Conservation (phyloP, 1,139 yeast species). For the Kurtzmaniella quercitrusa region DNA sequence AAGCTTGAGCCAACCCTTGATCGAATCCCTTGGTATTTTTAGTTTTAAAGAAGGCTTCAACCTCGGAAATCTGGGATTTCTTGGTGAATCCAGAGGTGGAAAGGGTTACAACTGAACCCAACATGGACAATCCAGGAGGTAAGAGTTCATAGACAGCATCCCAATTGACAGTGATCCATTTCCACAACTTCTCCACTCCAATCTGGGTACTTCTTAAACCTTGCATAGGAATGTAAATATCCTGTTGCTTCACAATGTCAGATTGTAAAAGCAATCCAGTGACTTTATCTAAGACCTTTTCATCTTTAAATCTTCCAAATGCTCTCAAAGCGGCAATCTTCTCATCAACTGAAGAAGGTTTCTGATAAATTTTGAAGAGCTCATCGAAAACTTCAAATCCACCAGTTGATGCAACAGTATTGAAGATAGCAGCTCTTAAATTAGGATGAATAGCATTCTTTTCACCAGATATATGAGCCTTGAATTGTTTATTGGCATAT, state of each 20-base stretch:
- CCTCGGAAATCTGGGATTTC: constrained; percentile 51
- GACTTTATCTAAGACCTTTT: constrained; percentile 55
- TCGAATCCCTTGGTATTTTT: constrained; percentile 72
- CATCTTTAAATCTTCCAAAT: constrained; percentile 66
- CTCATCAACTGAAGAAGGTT: constrained; percentile 68
- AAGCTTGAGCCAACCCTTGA: constrained; percentile 66
- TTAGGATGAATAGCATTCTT: constrained; percentile 75
- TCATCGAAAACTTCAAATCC: constrained; percentile 60
- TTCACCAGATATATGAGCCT: constrained; percentile 60
- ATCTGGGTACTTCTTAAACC: constrained; percentile 60
- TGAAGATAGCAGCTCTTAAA: constrained; percentile 68
- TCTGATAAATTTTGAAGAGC: constrained; percentile 58
- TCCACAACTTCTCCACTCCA: constrained; percentile 68
- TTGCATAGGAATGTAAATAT: constrained; percentile 71
- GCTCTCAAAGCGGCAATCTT: constrained; percentile 71
- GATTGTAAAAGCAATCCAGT: constrained; percentile 61
- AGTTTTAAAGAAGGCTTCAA: constrained; percentile 53
- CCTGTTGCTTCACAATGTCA: constrained; percentile 72
- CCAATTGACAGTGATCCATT: constrained; percentile 79
- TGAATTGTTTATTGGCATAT: constrained; percentile 55
- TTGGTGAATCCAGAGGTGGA: constrained; percentile 68
- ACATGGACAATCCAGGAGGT: constrained; percentile 81
- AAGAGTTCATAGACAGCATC: constrained; percentile 55
- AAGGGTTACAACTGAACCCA: constrained; percentile 65
- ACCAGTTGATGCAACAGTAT: constrained; percentile 64